Evolutionary conservation across 495 filamentous ascomycete species (phyloP), one percentile per base, ranked within the genome.

Genomic region (Daldinia childiae): DNA sequence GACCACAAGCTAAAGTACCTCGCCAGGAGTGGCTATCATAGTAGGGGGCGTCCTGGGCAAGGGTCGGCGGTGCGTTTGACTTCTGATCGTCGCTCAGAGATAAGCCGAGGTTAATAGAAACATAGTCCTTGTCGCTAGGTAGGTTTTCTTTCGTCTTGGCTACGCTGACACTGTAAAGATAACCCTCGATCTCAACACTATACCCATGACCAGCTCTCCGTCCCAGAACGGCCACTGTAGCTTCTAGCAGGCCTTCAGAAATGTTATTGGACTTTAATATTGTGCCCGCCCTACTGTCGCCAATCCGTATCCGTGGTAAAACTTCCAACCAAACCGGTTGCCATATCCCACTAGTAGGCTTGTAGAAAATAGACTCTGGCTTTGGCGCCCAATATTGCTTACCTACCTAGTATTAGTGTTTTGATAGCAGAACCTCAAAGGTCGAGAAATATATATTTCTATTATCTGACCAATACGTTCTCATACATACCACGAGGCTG

Each of bases 361-460:
- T 86, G 75, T 90, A 89, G 77, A 89, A 90, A 66, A 90, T 89
- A 58, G 87, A 86, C 27, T 82, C 82, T 1, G 84, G 86, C n/a
- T 79, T 68, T 0, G 87, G 78, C 3, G 81, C 87, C 78, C 78
- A 79, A 60, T 80, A 80, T 36, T 80, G 78, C 62, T 80, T 80
- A 12, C 78, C 50, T 52, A n/a, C 14, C 26, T n/a, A 52, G 2
- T n/a, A n/a, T 52, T n/a, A 52, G 26, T 11, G 12, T 29, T 21
- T 52, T n/a, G 17, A 21, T 19, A 21, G 8, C 7, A 21, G 19
- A 48, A 48, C n/a, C 17, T 52, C 24, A 6, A 15, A 52, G 12
- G 26, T 11, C 11, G 15, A 14, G 11, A 27, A 52, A n/a, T 2
- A 29, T 5, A 52, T 52, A 52, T 27, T 9, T 48, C 43, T 21